Percentiles rank a stretch among this genome's conserved stretches.
These are phyloP conservation scores for Entelexis paramagnoliae DNA, from an alignment of 1,139 yeast species.

Conservation along the genomic window DNA sequence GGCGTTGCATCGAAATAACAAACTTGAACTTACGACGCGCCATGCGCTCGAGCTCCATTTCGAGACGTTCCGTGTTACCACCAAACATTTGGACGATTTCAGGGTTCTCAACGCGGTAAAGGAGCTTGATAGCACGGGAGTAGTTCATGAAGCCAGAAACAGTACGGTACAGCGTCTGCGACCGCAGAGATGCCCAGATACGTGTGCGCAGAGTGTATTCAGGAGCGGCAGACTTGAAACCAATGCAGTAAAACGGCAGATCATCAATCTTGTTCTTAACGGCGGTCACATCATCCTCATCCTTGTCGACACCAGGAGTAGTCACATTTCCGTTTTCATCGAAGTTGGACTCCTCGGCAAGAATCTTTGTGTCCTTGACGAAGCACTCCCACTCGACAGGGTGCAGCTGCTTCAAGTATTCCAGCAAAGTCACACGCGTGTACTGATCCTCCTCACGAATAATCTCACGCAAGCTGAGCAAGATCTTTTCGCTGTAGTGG, in stretches of 20 bases:
- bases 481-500: conserved; percentile 93
- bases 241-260: conserved; percentile 95
- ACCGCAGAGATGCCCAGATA: conserved; percentile 98
- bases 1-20: conserved; percentile 96
- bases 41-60: conserved; percentile 95
- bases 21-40: conserved; percentile 98
- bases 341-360: conserved; percentile 68
- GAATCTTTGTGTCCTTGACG: conserved; percentile 94
- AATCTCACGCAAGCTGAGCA: conserved; percentile 88
- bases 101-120: conserved; percentile 97
- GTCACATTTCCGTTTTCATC: conserved; percentile 25
- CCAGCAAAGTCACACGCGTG: conserved; percentile 90
- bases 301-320: conserved; percentile 30
- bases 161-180: conserved; percentile 96
- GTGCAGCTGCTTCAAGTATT: conserved; percentile 92
- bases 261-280: conserved; percentile 90
- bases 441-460: conserved; percentile 98
- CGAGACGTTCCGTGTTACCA: conserved; percentile 91
- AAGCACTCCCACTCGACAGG: conserved; percentile 99
- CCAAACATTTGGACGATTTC: conserved; percentile 97
- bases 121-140: conserved; percentile 92
- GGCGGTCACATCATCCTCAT: conserved; percentile 56
- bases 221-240: conserved; percentile 99
- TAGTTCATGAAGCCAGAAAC: conserved; percentile 99
- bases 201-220: conserved; percentile 96